Evolutionary conservation across 345 rosid species (phyloP), one percentile per base, ranked within the genome.

Genomic region (Murraya paniculata): DNA sequence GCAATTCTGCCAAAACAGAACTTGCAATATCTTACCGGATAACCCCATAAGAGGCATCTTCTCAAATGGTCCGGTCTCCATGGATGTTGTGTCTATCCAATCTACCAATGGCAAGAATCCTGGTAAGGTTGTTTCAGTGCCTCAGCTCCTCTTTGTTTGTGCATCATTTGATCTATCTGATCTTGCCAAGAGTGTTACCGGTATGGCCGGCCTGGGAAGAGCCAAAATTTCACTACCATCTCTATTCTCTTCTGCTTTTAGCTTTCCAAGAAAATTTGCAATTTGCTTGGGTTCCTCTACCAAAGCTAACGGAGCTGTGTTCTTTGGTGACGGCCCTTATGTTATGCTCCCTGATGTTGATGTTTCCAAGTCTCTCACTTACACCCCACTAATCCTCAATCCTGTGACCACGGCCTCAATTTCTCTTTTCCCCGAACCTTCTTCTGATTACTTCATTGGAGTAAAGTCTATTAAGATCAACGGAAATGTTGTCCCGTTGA

Each of bases 251-350:
- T 18, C 66, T 27, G 33, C 66, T 62, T 62, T 62, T 62, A 62
- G 66, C 66, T 62, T 62, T 5, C 33, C 30, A 3, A 62, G 66
- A 62, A 62, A 62, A 13, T 62, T 62, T 28, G 35, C 66, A 31
- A 62, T 62, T 62, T 62, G 66, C 66, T 13, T 62, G 66, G 28
- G 66, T 28, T 27, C 66, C 2, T 62, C 66, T 13, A 10, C 66
- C 30, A 62, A 30, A 25, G 31, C 66, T 62, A 13, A 62, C 31
- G 66, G 66, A 0, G 66, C 28, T 6, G 33, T 62, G 9, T 41
- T 81, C 81, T 45, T 81, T 59, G 64, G 64, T 2, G 28, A n/a
- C 30, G 64, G 31, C 14, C 66, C 35, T 62, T 62, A 62, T 27
- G 66, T 28, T 28, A 25, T 62, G 19, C 66, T 62, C 14, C 66